A percentile compares a stretch with the other conserved stretches of the same genome.
These are phyloP conservation scores for Lathyrus sativus DNA, from an alignment of 306 rosid species.

Conservation along the genomic window DNA sequence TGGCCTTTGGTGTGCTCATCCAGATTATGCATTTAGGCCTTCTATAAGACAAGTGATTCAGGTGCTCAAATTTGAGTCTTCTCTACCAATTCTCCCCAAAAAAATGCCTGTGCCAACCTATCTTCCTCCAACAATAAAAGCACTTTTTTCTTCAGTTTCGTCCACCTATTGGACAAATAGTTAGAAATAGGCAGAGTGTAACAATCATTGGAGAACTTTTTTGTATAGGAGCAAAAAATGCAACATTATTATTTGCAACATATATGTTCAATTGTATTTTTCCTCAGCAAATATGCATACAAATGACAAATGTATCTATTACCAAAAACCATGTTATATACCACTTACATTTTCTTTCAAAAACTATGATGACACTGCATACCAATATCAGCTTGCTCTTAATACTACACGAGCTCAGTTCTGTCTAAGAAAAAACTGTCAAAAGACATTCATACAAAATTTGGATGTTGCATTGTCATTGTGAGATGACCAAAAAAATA, in stretches of 20 bases:
- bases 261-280: neutral
- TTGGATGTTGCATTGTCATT: neutral
- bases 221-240: neutral
- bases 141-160: slow-evolving; percentile 34
- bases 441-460: neutral
- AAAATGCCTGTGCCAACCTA: slow-evolving; percentile 49
- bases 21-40: slow-evolving; percentile 41
- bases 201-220: neutral
- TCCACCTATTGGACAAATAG: slow-evolving; percentile 21
- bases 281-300: neutral
- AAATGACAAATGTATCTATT: neutral
- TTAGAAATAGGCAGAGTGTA: slow-evolving; percentile 1
- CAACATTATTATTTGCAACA: neutral
- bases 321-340: neutral
- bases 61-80: slow-evolving; percentile 43
- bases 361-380: neutral
- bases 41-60: slow-evolving; percentile 44
- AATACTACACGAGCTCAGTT: neutral
- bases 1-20: slow-evolving; percentile 58
- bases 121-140: slow-evolving; percentile 33
- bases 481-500: neutral
- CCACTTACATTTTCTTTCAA: neutral
- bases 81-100: slow-evolving; percentile 40
- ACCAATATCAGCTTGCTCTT: neutral
- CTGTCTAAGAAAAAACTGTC: neutral